These are phyloP conservation scores for Biscogniauxia sp. DNA, from an alignment of 2,329 filamentous ascomycete species.

Conservation along the genomic window DNA sequence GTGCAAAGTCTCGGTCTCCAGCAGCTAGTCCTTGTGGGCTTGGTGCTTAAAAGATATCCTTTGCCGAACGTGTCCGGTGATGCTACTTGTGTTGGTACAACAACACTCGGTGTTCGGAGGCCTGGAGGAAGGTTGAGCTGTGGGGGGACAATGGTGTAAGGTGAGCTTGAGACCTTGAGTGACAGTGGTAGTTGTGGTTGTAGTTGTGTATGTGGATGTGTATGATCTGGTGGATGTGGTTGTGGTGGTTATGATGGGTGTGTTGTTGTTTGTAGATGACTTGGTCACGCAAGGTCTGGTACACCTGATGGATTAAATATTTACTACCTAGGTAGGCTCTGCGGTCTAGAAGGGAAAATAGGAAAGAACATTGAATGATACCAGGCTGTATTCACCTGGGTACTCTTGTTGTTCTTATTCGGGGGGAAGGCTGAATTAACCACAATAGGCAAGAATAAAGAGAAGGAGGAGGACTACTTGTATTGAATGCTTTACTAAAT, in stretches of 20 bases:
- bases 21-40: background rate
- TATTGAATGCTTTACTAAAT: background rate
- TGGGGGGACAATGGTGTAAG: background rate
- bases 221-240: no score
- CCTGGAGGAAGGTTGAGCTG: background rate
- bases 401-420: background rate
- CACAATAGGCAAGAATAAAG: background rate
- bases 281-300: background rate
- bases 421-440: background rate
- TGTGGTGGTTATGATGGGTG: no score
- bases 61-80: background rate
- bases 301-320: background rate
- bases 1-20: background rate
- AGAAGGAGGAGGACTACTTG: background rate
- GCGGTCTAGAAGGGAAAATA: background rate
- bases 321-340: background rate
- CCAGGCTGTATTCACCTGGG: no score
- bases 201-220: no score
- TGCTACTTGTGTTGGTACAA: background rate
- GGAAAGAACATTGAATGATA: background rate
- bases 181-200: background rate
- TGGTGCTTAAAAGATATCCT: background rate
- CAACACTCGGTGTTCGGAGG: background rate
- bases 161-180: background rate
- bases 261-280: background rate